Conservation (phyloP, 495 filamentous ascomycete genomes). For the Aspergillus asperescens region DNA sequence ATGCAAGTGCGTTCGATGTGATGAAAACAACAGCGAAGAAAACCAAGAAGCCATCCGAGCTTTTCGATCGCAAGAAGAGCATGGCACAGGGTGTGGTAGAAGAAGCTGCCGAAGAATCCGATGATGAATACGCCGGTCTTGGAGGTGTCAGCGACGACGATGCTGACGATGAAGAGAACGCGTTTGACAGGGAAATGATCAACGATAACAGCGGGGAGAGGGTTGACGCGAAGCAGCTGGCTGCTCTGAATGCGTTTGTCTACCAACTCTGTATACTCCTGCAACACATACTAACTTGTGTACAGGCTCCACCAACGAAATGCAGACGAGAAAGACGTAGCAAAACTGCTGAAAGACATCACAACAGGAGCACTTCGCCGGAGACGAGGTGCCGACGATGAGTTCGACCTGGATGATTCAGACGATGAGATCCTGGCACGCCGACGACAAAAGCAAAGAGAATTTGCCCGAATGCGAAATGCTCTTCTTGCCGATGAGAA, state of each 20-base stretch:
- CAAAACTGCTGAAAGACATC: conserved; percentile 87
- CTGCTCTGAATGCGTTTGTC: conserved; percentile 83
- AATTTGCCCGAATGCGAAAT: conserved; percentile 89
- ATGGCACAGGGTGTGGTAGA: conserved; percentile 83
- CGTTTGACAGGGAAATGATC: conserved; percentile 71
- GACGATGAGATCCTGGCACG: conserved; percentile 77
- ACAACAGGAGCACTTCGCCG: conserved; percentile 79
- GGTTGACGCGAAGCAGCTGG: conserved; percentile 71
- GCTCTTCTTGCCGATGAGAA: conserved; percentile 87
- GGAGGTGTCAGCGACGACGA: conserved; percentile 89
- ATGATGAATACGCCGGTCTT: conserved; percentile 95
- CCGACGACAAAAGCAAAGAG: conserved; percentile 72
- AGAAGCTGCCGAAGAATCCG: conserved; percentile 93
- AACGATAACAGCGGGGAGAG: conserved; percentile 79
- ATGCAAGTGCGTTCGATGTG: conserved; percentile 61
- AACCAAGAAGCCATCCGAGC: conserved; percentile 48
- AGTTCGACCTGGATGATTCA: conserved; percentile 76
- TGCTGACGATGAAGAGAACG: conserved; percentile 63
- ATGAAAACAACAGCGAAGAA: conserved; percentile 65
- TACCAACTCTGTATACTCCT: neutral
- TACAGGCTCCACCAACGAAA: conserved; percentile 38
- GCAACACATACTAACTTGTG: conserved; percentile 20
- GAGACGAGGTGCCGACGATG: conserved; percentile 66
- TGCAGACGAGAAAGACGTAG: conserved; percentile 68
- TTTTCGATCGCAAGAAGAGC: conserved; percentile 80